A percentile compares a stretch with the other conserved stretches of the same genome.
Conservation (phyloP, 2,329 filamentous ascomycete species). For the Cladorrhinum sp. region DNA sequence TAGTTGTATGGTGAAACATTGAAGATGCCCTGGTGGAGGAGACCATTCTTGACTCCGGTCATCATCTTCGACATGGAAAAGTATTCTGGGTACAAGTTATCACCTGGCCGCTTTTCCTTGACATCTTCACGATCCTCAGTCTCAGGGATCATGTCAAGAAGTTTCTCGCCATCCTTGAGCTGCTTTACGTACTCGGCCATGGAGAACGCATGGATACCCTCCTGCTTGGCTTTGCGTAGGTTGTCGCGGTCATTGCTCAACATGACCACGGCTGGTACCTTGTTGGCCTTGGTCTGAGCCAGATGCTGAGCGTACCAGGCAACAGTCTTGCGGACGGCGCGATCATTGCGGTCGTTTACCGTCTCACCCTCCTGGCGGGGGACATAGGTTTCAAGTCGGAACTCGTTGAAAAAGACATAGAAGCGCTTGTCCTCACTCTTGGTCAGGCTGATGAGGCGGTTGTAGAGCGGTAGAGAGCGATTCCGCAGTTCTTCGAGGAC, state of each 20-base stretch:
- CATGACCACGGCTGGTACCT: conserved; percentile 79
- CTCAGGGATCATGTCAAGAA: conserved; percentile 92
- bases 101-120: conserved; percentile 60
- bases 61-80: conserved; percentile 87
- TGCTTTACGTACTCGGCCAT: conserved; percentile 76
- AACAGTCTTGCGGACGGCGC: conserved; percentile 80
- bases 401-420: conserved; percentile 99
- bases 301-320: conserved; percentile 90
- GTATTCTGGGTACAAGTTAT: conserved; percentile 86
- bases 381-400: conserved; percentile 87
- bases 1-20: conserved; percentile 98
- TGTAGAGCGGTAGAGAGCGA: conserved; percentile 89
- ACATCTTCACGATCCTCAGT: conserved; percentile 65
- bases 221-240: conserved; percentile 73
- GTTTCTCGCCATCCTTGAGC: conserved; percentile 76
- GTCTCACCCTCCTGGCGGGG: conserved; percentile 71
- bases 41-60: conserved; percentile 85
- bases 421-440: conserved; percentile 97
- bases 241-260: conserved; percentile 91
- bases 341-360: conserved; percentile 96
- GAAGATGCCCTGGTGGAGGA: conserved; percentile 91
- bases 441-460: conserved; percentile 82
- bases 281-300: conserved; percentile 56
- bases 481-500: conserved; percentile 96
- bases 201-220: conserved; percentile 67